These are phyloP conservation scores for Pinus taeda DNA, from an alignment of 75 land plant species.

Conservation along the genomic window DNA sequence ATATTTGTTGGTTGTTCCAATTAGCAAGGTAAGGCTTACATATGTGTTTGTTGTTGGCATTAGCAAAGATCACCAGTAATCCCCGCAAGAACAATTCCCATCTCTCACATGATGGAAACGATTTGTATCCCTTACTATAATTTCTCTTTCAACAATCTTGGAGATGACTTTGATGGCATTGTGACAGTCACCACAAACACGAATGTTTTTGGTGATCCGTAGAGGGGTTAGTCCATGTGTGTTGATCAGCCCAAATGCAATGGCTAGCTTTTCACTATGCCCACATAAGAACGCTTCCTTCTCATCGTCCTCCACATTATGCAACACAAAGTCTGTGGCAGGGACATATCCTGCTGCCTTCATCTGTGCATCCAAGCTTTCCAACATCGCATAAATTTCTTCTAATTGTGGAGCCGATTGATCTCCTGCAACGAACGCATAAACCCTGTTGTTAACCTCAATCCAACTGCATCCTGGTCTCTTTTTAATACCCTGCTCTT, in stretches of 20 bases:
- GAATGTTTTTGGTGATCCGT: constrained; percentile 17
- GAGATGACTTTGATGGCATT: constrained; percentile 20
- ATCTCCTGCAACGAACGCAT: constrained; percentile 19
- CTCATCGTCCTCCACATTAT: constrained; percentile 8
- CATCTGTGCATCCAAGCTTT: constrained; percentile 12
- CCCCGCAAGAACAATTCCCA: constrained; percentile 21
- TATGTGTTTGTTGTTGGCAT: not conserved
- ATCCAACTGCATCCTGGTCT: constrained; percentile 23
- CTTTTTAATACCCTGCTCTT: constrained; percentile 12
- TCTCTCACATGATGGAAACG: constrained; percentile 17
- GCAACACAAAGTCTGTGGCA: constrained; percentile 13
- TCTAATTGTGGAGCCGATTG: constrained; percentile 14
- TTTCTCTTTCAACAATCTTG: constrained; percentile 10
- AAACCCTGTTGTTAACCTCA: constrained; percentile 15
- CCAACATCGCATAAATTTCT: constrained; percentile 12
- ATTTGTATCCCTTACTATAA: constrained; percentile 20
- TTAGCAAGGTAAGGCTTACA: no score
- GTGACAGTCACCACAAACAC: constrained; percentile 27
- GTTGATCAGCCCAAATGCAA: constrained; percentile 29
- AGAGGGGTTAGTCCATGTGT: constrained; percentile 21
- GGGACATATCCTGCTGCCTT: constrained; percentile 15
- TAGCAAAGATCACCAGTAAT: not conserved
- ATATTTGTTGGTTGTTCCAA: no score
- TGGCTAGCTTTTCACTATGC: constrained; percentile 31
- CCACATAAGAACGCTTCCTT: constrained; percentile 4